Base-by-base conservation (phyloP, 805 yeast species). In the Wickerhamomyces alni region DNA sequence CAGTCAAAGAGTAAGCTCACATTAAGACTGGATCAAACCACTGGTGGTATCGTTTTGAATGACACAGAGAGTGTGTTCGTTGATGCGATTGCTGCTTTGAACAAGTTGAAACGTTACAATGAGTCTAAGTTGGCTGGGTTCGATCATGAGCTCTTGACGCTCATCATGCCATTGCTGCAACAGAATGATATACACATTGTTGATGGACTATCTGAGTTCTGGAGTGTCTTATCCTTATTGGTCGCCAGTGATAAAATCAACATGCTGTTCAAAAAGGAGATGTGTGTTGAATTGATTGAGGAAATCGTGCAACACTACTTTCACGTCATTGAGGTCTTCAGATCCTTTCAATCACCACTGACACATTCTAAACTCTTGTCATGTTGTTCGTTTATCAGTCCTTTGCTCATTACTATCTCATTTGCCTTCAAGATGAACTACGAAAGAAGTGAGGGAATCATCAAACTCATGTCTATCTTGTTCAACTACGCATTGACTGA, bases 361-460 rank as follows among this genome's bases (percentile, higher is more conserved):
- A 4, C 35, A 4, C 30, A 43, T 11, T 13, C 36, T 12, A 24
- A 25, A 2, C 33, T 54, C 11, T 34, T 54, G 18, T 30, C 40
- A 6, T 38, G 26, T 12, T 39, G 40, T 12, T 51, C 55, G 0
- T 43, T 55, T 17, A 43, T 55, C 27, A 45, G 48, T 27, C 58
- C 58, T 7, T 34, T 55, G 11, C 32, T 55, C 15, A 49, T 54
- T 18, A 38, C 50, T 1, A 48, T 52, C 22, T 55, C 59, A 2
- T 48, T 52, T 26, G 33, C 57, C 2, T 47, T 33, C 40, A 50
- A 44, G 27, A 16, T 51, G 17, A 47, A 47, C 25, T 33, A 45
- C 33, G n/a, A 37, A 6, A 35, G 33, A 24, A 42, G 41, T 11
- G 17, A 42, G 11, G 28, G 35, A 11, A 36, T 54, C 24, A 36